phyloP scores from a whole-genome alignment of 2,329 filamentous ascomycete genomes.

The Aspergillus pseudoterreus region DNA sequence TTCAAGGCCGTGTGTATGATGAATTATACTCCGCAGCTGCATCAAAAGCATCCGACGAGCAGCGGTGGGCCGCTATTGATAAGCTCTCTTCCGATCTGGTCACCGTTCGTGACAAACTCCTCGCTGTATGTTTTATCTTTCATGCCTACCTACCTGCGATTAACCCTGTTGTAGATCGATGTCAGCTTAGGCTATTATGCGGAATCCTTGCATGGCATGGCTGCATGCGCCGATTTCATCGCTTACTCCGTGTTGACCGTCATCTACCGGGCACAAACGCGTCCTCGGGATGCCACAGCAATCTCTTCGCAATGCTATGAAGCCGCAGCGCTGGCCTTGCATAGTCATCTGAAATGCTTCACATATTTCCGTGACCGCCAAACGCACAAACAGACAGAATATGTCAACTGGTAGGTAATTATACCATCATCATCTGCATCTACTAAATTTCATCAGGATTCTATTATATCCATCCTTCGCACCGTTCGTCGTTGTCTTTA shows the following conservation, averaged over 20 bases:
- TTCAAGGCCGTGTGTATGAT: slow-evolving; percentile 24
- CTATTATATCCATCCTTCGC: slow-evolving; percentile 25
- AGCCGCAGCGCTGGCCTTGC: slow-evolving; percentile 20
- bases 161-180: slow-evolving; percentile 14
- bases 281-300: slow-evolving; percentile 19
- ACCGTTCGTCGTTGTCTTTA: slow-evolving; percentile 26
- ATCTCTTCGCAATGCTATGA: slow-evolving; percentile 25
- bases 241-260: slow-evolving; percentile 22
- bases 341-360: slow-evolving; percentile 25
- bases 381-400: slow-evolving; percentile 26
- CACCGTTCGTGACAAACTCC: slow-evolving; percentile 18
- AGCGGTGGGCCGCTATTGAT: slow-evolving; percentile 14
- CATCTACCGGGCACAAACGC: slow-evolving; percentile 23
- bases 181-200: slow-evolving; percentile 20
- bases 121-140: slow-evolving; percentile 13
- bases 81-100: slow-evolving; percentile 20
- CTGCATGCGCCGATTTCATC: slow-evolving; percentile 24
- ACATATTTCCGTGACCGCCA: slow-evolving; percentile 21
- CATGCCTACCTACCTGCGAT: not conserved
- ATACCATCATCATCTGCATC: too few relatives aligned
- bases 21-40: slow-evolving; percentile 21
- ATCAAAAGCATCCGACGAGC: slow-evolving; percentile 10
- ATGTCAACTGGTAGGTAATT: slow-evolving; percentile 21
- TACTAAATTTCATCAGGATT: slow-evolving; percentile 12
- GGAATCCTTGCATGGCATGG: slow-evolving; percentile 23